phyloP scores from a whole-genome alignment of 2,329 filamentous ascomycete species.

The Claviceps sp. region DNA sequence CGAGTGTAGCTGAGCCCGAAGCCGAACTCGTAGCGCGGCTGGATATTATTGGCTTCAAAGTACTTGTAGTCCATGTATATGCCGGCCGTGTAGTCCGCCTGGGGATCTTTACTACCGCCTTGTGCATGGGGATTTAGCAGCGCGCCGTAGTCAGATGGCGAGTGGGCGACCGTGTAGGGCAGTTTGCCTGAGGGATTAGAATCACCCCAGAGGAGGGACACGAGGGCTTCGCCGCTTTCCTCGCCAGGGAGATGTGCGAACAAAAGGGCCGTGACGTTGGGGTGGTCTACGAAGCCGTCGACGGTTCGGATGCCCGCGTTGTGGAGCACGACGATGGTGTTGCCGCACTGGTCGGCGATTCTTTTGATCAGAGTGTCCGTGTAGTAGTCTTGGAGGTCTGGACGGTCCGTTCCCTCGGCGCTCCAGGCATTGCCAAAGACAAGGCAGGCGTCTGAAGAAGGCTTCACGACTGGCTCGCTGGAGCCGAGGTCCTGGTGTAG shows the following conservation, averaged over 20 bases:
- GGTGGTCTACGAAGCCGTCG: conserved; percentile 47
- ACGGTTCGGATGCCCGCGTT: conserved; percentile 43
- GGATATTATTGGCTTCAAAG: conserved; percentile 35
- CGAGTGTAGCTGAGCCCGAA: conserved; percentile 43
- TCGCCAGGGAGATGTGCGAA: conserved; percentile 53
- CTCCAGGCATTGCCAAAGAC: conserved; percentile 56
- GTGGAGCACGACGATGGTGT: conserved; percentile 51
- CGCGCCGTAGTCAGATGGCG: conserved; percentile 40
- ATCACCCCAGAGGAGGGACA: conserved; percentile 43
- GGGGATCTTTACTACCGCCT: conserved; percentile 37
- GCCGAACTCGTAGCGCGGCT: conserved; percentile 41
- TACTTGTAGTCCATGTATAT: conserved; percentile 40
- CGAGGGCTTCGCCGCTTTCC: conserved; percentile 42
- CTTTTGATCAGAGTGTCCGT: conserved; percentile 43
- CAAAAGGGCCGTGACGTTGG: conserved; percentile 50
- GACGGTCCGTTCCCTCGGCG: conserved; percentile 55
- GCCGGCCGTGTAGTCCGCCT: conserved; percentile 38
- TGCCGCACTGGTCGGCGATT: conserved; percentile 44
- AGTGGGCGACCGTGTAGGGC: conserved; percentile 47
- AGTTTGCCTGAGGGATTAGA: conserved; percentile 43
- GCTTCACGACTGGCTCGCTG: conserved; percentile 32
- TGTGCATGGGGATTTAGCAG: conserved; percentile 26
- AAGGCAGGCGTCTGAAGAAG: conserved; percentile 48
- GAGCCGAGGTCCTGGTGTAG: conserved; percentile 45
- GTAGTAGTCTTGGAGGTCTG: conserved; percentile 50